These are phyloP conservation scores for Fusarium decemcellulare DNA, from an alignment of 2,329 filamentous ascomycete species.

Conservation along the genomic window DNA sequence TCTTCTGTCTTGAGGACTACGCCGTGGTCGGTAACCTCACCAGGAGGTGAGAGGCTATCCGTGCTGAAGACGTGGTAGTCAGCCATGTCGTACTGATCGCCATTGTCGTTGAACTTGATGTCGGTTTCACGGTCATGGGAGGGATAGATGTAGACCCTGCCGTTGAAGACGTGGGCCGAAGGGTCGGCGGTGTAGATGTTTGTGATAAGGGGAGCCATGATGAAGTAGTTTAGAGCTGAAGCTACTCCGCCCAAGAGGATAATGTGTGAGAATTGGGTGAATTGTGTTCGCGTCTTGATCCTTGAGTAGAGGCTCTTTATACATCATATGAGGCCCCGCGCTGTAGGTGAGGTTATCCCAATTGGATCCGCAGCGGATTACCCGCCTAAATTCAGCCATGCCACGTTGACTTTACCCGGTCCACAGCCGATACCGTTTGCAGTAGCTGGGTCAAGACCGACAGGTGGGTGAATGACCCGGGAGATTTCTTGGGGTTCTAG, in stretches of 20 bases:
- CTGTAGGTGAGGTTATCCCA: constrained; percentile 22
- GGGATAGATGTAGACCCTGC: constrained; percentile 83
- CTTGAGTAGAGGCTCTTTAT: constrained; percentile 10
- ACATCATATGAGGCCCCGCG: constrained; percentile 37
- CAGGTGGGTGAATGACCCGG: neutral
- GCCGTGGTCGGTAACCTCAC: constrained; percentile 79
- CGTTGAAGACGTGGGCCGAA: constrained; percentile 84
- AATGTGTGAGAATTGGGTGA: neutral
- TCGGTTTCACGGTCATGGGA: constrained; percentile 84
- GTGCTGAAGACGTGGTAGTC: constrained; percentile 86
- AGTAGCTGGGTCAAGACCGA: neutral
- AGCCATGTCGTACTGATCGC: constrained; percentile 87
- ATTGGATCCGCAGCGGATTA: constrained; percentile 7
- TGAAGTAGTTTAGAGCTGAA: neutral
- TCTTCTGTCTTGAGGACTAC: constrained; percentile 75
- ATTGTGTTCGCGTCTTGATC: neutral
- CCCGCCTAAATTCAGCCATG: constrained; percentile 42
- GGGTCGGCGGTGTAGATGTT: constrained; percentile 85
- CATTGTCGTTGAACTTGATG: constrained; percentile 85
- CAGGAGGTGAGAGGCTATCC: constrained; percentile 64
- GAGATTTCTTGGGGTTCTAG: neutral
- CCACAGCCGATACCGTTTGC: constrained; percentile 17
- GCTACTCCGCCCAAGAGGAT: neutral
- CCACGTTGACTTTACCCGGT: constrained; percentile 42
- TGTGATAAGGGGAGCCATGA: constrained; percentile 74